Evolutionary conservation across 768 basidiomycete species (phyloP).

Genomic region (Lactifluus piperatus): DNA sequence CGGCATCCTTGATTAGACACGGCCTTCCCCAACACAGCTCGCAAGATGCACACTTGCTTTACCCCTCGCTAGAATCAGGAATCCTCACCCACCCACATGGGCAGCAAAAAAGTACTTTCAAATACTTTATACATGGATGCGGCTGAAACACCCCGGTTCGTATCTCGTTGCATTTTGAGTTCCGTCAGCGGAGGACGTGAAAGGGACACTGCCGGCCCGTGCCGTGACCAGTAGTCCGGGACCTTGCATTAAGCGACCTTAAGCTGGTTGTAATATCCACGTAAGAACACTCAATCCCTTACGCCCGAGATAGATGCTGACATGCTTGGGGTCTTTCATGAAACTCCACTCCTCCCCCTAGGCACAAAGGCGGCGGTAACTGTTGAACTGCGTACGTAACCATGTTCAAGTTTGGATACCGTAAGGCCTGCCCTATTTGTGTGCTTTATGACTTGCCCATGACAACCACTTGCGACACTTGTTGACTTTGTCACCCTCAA

Average conservation of each 20-base stretch:
- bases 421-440: background rate
- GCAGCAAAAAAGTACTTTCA: background rate
- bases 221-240: background rate
- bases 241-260: background rate
- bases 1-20: background rate
- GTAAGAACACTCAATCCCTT: background rate
- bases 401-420: background rate
- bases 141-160: background rate
- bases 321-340: background rate
- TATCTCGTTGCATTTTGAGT: background rate
- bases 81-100: too few relatives aligned
- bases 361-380: background rate
- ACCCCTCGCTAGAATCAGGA: too few relatives aligned
- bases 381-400: slow-evolving; percentile 2
- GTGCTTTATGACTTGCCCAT: background rate
- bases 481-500: background rate
- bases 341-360: background rate
- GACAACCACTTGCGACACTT: background rate
- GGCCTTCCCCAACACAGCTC: background rate
- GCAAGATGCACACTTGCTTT: background rate
- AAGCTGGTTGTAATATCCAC: background rate
- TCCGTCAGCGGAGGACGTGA: background rate
- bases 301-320: background rate
- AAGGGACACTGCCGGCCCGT: background rate
- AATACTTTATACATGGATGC: background rate